Evolutionary conservation across 1,139 yeast species (phyloP).

Genomic region (Yamadazyma trypodendri): DNA sequence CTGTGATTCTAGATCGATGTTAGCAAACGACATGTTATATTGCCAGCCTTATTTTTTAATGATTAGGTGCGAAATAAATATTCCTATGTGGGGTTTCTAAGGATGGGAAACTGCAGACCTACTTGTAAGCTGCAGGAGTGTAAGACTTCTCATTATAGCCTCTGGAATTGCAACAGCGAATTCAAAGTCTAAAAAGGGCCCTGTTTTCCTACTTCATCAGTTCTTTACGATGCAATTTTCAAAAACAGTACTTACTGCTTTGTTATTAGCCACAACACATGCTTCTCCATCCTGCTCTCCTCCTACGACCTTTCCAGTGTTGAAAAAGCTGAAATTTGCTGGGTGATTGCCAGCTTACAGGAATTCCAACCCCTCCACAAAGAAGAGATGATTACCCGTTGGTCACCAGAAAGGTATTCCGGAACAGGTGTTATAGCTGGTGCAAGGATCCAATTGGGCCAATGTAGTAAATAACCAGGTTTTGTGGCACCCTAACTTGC

Average conservation of each 20-base stretch:
- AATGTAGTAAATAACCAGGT: conserved; percentile 23
- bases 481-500: conserved; percentile 22
- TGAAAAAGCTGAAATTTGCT: conserved; percentile 6
- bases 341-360: conserved; percentile 9
- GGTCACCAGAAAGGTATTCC: conserved; percentile 20
- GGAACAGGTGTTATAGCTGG: conserved; percentile 20
- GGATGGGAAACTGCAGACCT: no score
- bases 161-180: no score
- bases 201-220: no score
- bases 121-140: no score
- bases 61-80: no score
- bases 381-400: conserved; percentile 7
- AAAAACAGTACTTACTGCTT: background rate
- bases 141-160: no score
- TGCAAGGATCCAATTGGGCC: conserved; percentile 25
- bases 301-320: conserved; percentile 2
- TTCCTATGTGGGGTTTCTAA: no score
- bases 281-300: conserved; percentile 4
- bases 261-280: conserved; percentile 4
- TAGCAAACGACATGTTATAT: conserved; percentile 56
- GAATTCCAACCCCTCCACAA: conserved; percentile 6
- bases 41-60: background rate
- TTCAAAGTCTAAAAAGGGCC: no score
- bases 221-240: conserved; percentile 4
- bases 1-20: conserved; percentile 59